phyloP scores from a whole-genome alignment of 2,329 filamentous ascomycete genomes.

The Aspergillus sergii region DNA sequence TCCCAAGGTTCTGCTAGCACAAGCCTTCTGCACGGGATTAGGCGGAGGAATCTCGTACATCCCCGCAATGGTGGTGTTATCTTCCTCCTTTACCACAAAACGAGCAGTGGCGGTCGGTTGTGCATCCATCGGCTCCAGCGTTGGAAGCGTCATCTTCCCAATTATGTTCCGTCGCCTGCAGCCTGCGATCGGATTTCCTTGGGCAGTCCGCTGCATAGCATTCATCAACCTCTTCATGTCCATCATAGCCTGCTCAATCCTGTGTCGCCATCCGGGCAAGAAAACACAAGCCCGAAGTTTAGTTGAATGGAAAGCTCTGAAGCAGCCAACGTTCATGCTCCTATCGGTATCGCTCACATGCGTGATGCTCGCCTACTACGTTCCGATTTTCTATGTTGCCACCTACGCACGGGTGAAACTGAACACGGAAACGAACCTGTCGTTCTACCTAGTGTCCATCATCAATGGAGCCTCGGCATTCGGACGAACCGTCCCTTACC shows the following conservation, averaged over 20 bases:
- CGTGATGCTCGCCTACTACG: slow-evolving; percentile 51
- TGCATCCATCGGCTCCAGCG: slow-evolving; percentile 58
- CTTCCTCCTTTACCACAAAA: slow-evolving; percentile 44
- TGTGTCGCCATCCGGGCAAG: slow-evolving; percentile 43
- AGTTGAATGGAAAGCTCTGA: slow-evolving; percentile 44
- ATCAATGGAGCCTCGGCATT: slow-evolving; percentile 55
- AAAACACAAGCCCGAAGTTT: slow-evolving; percentile 41
- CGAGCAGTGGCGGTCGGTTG: slow-evolving; percentile 60
- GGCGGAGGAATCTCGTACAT: slow-evolving; percentile 37
- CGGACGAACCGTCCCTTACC: slow-evolving; percentile 52
- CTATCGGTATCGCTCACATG: slow-evolving; percentile 50
- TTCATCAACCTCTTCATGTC: slow-evolving; percentile 54
- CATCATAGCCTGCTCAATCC: slow-evolving; percentile 35
- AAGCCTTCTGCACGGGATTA: slow-evolving; percentile 40
- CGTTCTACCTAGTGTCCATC: slow-evolving; percentile 53
- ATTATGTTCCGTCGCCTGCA: slow-evolving; percentile 56
- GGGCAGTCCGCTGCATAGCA: slow-evolving; percentile 60
- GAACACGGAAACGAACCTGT: slow-evolving; percentile 51
- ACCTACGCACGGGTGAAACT: slow-evolving; percentile 46
- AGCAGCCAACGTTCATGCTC: slow-evolving; percentile 45
- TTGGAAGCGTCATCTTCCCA: slow-evolving; percentile 64
- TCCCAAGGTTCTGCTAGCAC: slow-evolving; percentile 49
- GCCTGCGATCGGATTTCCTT: slow-evolving; percentile 60
- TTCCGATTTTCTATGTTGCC: slow-evolving; percentile 48
- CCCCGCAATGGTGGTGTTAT: slow-evolving; percentile 33